Percentiles rank a stretch among this genome's conserved stretches.
These are phyloP conservation scores for Metarhizium album DNA, from an alignment of 2,329 filamentous ascomycete genomes.

Conservation along the genomic window DNA sequence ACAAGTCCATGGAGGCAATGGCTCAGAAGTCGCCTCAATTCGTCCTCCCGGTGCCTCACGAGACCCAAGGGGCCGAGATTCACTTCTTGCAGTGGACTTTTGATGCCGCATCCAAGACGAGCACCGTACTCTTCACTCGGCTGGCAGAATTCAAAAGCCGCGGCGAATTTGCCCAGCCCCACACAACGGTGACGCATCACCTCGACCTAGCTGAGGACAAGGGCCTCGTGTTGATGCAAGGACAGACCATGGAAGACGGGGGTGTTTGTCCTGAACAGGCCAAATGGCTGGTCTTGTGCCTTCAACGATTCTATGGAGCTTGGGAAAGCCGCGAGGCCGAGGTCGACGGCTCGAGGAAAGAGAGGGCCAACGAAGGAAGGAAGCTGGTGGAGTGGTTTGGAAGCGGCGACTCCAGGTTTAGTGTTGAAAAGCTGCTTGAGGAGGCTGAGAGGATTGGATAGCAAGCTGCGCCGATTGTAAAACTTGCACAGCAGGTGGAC, in stretches of 20 bases:
- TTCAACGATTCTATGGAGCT: conserved; percentile 87
- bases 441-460: conserved; percentile 73
- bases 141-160: conserved; percentile 86
- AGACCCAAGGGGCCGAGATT: conserved; percentile 66
- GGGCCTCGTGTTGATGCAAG: conserved; percentile 77
- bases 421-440: conserved; percentile 72
- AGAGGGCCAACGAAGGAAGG: conserved; percentile 52
- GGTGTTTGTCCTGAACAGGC: conserved; percentile 73
- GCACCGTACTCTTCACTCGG: conserved; percentile 83
- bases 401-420: conserved; percentile 66
- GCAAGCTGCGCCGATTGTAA: conserved; percentile 4
- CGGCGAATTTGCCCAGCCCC: conserved; percentile 80
- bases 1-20: conserved; percentile 56
- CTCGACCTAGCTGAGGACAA: conserved; percentile 64
- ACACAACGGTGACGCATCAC: conserved; percentile 91
- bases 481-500: background rate
- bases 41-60: conserved; percentile 73
- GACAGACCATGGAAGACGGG: conserved; percentile 62
- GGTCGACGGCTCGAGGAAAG: conserved; percentile 30
- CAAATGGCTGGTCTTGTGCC: conserved; percentile 81
- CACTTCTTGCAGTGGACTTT: conserved; percentile 97
- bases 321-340: conserved; percentile 36
- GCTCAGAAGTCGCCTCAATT: conserved; percentile 77
- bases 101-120: conserved; percentile 52
- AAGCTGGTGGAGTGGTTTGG: conserved; percentile 74